phyloP scores from a whole-genome alignment of 441 rosid species.

The Erodium moschatum region DNA sequence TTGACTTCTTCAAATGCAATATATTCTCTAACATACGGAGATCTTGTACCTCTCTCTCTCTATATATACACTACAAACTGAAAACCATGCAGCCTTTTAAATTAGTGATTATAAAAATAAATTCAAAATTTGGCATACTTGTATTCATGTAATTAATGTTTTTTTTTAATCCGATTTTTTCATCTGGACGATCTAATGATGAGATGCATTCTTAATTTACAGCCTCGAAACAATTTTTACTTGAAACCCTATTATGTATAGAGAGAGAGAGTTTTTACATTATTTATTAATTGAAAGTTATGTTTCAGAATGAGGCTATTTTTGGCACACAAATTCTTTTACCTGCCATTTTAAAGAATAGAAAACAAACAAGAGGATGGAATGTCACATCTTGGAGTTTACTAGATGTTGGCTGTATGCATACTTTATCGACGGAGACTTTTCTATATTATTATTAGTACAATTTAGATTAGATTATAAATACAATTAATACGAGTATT shows the following conservation, averaged over 20 bases:
- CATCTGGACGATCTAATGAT: no score
- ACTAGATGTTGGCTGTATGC: background rate
- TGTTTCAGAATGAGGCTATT: background rate
- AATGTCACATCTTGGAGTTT: conserved; percentile 5
- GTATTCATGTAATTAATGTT: no score
- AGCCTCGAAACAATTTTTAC: no score
- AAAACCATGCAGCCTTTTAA: no score
- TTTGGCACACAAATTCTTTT: background rate
- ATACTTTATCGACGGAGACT: background rate
- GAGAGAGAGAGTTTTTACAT: background rate
- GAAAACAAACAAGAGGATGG: background rate
- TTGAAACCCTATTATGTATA: background rate
- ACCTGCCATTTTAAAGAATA: conserved; percentile 4
- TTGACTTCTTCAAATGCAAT: background rate
- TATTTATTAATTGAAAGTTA: background rate
- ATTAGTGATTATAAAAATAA: no score
- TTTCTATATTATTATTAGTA: background rate
- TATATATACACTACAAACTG: no score
- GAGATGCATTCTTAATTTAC: no score
- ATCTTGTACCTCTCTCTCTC: no score
- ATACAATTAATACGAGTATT: no score
- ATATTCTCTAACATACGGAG: background rate
- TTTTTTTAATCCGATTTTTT: no score
- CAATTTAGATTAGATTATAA: background rate
- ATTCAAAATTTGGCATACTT: no score